Base-by-base conservation (phyloP, 176 grass and related monocot genomes). In the Zoysia japonica region DNA sequence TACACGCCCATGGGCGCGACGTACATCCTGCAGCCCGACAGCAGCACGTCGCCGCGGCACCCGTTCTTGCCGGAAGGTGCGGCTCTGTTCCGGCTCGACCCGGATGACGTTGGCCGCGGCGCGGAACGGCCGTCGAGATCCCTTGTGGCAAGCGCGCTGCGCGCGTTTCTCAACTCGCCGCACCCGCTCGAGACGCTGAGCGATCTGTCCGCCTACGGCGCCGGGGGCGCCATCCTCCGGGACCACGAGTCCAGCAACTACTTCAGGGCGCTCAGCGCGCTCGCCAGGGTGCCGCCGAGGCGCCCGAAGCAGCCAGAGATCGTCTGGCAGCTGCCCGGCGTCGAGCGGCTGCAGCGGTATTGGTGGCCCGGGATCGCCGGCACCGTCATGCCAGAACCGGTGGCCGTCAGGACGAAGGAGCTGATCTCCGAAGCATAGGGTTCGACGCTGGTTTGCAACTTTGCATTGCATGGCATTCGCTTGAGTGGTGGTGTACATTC, bases 211-310 rank as follows among this genome's bases (percentile, higher is more conserved):
- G 96, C 90, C 1, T 99, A 99, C 68, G 92, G 96, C 62, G 79
- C 92, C 3, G 86, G 81, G 6, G 96, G 96, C n/a, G 90, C 96
- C 44, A 99, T 99, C 53, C 89, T 93, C 42, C 73, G 96, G 63
- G 96, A 99, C 86, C 96, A 99, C 79, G 96, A 99, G 81, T 99
- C 92, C 13, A 89, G 88, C 79, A 99, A 90, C 84, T 99, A 99
- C 83, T 91, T 93, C 57, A 87, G 83, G 75, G 68, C 93, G 78
- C 71, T 99, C 53, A 85, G 73, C 84, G 71, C 85, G 65, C 86
- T 91, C 79, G 87, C 71, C 45, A 93, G 79, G 72, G 51, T 11
- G 36, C 67, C 81, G 9, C 80, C 89, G 8, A 85, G 54, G 6
- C 70, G 85, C 7, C 83, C 82, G 41, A 85, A 74, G 77, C 69